Base-by-base conservation (phyloP, 345 rosid genomes). In the Rubroshorea leprosula region DNA sequence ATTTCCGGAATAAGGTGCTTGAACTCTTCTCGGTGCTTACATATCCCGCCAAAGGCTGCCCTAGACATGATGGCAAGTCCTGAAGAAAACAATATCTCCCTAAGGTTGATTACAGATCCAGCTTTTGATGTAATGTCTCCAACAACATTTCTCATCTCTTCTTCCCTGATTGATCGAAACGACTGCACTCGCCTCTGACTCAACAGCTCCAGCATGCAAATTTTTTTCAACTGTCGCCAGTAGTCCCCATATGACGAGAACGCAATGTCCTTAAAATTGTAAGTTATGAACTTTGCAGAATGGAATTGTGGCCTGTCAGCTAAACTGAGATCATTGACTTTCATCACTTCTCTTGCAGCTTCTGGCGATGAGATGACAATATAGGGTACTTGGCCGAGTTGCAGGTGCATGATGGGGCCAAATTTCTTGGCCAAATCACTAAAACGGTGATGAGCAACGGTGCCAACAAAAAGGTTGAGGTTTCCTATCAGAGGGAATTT, bases 251-350 rank as follows among this genome's bases (percentile, higher is more conserved):
- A 31, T 15, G 19, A 55, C 0, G 47, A 5, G 14, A 59, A 48
- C 4, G n/a, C 44, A 18, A 59, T 26, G 24, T 59, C 63, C 11
- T 16, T 18, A 5, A 29, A 47, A 20, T 59, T 59, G 53, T 59
- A 59, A n/a, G 63, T 54, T 8, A 54, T n/a, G 1, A 9, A 10
- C 24, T 54, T 5, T 8, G 44, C 43, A 8, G 57, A 35, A 18
- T 29, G 35, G 6, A 54, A 15, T 26, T 7, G 18, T 2, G 57
- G 57, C 23, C 57, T 54, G 16, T 68, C 59, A n/a, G 66, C 65
- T 15, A 77, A 53, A 29, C 23, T 51, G 57, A 49, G 29, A 49
- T 78, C 79, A 51, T 74, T 65, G 31, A 61, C 47, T 60, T 57
- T 52, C 12, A 74, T 41, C 44, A 74, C 66, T 21, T 71, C 74